Conservation (phyloP, 805 yeast species). For the Pichia manshurica region DNA sequence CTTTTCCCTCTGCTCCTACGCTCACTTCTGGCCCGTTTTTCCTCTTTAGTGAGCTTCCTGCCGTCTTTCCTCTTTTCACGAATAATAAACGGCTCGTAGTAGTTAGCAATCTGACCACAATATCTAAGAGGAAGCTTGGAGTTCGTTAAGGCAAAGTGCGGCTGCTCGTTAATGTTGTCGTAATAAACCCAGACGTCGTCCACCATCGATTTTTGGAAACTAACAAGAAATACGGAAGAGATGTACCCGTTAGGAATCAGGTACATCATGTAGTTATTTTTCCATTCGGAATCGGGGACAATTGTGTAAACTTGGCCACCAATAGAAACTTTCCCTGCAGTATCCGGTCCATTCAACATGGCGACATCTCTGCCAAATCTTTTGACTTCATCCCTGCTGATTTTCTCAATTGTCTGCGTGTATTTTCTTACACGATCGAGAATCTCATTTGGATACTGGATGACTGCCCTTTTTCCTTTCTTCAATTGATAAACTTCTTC, state of each 20-base stretch:
- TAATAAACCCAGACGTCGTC: constrained; percentile 6
- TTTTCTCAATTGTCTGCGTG: not conserved
- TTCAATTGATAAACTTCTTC: not conserved
- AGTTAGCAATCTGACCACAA: constrained; percentile 8
- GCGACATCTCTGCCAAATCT: too few relatives aligned
- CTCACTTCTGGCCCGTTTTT: not conserved
- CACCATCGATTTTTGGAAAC: not conserved
- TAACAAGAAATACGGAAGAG: not conserved
- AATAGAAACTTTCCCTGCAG: not conserved
- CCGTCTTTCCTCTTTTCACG: constrained; percentile 14
- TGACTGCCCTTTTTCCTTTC: not conserved
- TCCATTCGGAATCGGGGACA: not conserved
- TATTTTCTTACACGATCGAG: not conserved
- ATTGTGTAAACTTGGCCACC: not conserved
- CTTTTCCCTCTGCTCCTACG: constrained; percentile 5
- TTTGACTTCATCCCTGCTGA: not conserved
- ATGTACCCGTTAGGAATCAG: constrained; percentile 1
- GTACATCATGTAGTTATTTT: not conserved
- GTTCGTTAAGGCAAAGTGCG: not conserved
- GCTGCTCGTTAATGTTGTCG: constrained; percentile 5
- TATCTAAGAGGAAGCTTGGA: constrained; percentile 4
- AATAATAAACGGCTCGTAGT: constrained; percentile 17
- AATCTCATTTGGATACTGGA: not conserved
- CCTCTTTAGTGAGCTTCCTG: not conserved
- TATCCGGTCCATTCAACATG: too few relatives aligned